Conservation (phyloP, 257 asterid species). For the Leonotis leonurus region DNA sequence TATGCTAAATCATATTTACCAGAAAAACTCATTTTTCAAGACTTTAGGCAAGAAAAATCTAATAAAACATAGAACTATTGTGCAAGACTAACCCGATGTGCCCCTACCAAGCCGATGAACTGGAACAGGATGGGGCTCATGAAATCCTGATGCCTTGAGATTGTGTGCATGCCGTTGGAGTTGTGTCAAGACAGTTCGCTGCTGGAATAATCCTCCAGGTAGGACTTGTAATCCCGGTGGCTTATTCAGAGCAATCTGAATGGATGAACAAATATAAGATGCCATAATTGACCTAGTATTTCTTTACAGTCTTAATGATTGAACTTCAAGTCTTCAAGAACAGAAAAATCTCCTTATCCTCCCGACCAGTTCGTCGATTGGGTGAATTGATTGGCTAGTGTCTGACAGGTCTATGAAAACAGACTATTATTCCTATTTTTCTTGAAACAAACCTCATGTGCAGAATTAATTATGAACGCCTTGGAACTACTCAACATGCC, state of each 20-base stretch:
- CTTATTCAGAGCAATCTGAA: constrained; percentile 82
- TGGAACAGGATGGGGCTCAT: constrained; percentile 66
- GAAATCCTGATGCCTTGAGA: constrained; percentile 29
- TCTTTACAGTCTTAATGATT: no score
- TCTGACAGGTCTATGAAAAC: no score
- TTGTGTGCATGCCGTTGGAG: constrained; percentile 57
- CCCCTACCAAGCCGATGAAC: constrained; percentile 99
- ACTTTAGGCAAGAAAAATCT: neutral
- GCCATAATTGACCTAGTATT: neutral
- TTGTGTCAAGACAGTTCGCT: constrained; percentile 85
- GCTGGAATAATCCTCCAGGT: constrained; percentile 96
- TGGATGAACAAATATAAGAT: constrained; percentile 3
- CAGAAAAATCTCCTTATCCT: no score
- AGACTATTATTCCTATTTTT: neutral
- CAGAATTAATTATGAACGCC: neutral
- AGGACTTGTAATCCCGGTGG: constrained; percentile 95
- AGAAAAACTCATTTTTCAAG: neutral
- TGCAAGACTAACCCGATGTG: constrained; percentile 65
- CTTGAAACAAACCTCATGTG: neutral
- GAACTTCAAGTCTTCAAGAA: no score
- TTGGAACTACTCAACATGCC: constrained; percentile 12
- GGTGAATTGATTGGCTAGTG: no score
- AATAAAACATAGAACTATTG: neutral
- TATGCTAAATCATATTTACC: neutral
- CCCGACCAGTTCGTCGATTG: no score